Evolutionary conservation across 1,284 basidiomycete genomes (phyloP).

Genomic region (Malassezia equina): DNA sequence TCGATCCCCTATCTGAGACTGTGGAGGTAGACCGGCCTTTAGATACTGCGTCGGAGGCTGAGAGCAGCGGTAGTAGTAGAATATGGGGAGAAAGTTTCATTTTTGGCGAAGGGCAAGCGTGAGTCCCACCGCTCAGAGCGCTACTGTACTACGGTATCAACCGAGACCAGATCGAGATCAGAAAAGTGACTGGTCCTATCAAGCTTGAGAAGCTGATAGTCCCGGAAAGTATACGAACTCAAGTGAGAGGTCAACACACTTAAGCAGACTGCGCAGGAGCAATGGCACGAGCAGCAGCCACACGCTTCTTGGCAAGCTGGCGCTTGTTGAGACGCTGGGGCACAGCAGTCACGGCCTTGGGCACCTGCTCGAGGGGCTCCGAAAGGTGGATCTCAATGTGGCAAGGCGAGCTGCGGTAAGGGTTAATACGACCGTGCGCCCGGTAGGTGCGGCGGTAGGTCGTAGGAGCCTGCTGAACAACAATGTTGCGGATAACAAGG

Average conservation of each 20-base stretch:
- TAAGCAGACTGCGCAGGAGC: conserved; percentile 12
- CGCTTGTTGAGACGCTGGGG: conserved; percentile 42
- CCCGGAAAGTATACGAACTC: neutral
- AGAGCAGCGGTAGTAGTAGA: neutral
- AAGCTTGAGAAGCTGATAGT: neutral
- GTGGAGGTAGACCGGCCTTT: neutral
- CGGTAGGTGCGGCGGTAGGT: conserved; percentile 99
- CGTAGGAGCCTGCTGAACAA: conserved; percentile 99
- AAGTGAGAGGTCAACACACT: neutral
- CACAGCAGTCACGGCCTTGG: conserved; percentile 36
- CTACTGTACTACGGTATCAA: conserved; percentile 18
- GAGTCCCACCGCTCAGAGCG: conserved; percentile 4
- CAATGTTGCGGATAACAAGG: conserved; percentile 88
- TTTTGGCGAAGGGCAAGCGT: conserved; percentile 3
- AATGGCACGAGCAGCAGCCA: conserved; percentile 31
- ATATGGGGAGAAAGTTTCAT: neutral
- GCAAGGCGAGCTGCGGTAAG: conserved; percentile 70
- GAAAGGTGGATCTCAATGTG: conserved; percentile 65
- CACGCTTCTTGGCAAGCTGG: conserved; percentile 42
- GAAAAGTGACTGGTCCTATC: neutral
- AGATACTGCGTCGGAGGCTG: neutral
- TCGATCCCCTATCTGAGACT: neutral
- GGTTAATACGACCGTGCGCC: conserved; percentile 75
- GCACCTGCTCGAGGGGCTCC: conserved; percentile 41
- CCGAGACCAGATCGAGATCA: conserved; percentile 6